phyloP scores from a whole-genome alignment of 2,329 filamentous ascomycete species.

The Aureobasidium zeae region DNA sequence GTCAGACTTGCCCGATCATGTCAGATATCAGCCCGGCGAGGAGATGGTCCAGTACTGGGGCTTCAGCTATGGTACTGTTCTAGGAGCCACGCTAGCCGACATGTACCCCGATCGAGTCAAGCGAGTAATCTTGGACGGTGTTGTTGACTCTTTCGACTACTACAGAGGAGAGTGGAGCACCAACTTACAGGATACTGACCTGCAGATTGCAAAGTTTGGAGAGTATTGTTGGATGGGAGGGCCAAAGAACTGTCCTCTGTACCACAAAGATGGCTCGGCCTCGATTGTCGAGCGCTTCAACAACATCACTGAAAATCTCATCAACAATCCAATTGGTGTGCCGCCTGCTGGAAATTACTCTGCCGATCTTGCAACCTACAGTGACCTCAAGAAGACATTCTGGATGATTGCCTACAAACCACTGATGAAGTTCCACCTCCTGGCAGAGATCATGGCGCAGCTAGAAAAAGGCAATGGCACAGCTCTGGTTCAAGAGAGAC shows the following conservation, averaged over 20 bases:
- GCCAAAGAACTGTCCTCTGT: slow-evolving; percentile 36
- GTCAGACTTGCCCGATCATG: slow-evolving; percentile 21
- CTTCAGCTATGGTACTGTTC: slow-evolving; percentile 38
- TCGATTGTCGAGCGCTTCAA: slow-evolving; percentile 29
- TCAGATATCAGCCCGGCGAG: slow-evolving; percentile 24
- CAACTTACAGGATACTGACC: slow-evolving; percentile 45
- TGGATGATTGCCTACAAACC: slow-evolving; percentile 30
- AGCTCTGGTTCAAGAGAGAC: slow-evolving; percentile 32
- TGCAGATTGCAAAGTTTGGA: slow-evolving; percentile 46
- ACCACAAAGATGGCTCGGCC: slow-evolving; percentile 27
- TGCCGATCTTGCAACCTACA: slow-evolving; percentile 30
- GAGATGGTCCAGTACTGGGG: slow-evolving; percentile 34
- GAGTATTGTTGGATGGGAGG: slow-evolving; percentile 45
- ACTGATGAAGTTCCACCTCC: slow-evolving; percentile 22
- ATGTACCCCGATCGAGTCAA: slow-evolving; percentile 37
- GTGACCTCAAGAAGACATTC: slow-evolving; percentile 27
- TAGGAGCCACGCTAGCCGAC: slow-evolving; percentile 39
- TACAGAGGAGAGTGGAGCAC: slow-evolving; percentile 42
- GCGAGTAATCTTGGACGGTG: slow-evolving; percentile 36
- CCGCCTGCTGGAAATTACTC: slow-evolving; percentile 27
- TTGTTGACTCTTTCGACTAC: slow-evolving; percentile 37
- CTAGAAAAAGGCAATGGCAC: slow-evolving; percentile 26
- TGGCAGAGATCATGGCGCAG: slow-evolving; percentile 27
- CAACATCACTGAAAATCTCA: slow-evolving; percentile 34
- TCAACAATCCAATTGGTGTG: slow-evolving; percentile 36